A percentile compares a stretch with the other conserved stretches of the same genome.
phyloP scores from a whole-genome alignment of 768 basidiomycete genomes.

The Mycena olivaceomarginata region DNA sequence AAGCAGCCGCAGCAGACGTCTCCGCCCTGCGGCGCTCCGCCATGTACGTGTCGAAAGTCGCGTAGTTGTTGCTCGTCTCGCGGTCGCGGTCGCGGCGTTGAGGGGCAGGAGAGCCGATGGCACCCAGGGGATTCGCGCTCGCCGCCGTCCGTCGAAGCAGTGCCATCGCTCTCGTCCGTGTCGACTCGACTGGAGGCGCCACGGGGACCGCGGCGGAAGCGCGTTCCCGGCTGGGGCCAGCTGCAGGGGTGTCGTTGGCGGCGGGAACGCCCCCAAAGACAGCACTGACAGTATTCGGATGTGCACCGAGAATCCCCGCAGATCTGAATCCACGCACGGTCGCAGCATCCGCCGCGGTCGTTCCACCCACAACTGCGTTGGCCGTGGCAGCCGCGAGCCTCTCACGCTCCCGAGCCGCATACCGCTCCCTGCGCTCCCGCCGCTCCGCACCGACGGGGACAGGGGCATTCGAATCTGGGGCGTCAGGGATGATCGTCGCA shows the following conservation, averaged over 20 bases:
- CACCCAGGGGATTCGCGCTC: constrained; percentile 32
- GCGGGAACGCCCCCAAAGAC: constrained; percentile 36
- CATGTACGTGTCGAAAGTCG: constrained; percentile 42
- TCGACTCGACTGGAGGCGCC: constrained; percentile 25
- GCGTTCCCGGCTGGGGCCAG: constrained; percentile 34
- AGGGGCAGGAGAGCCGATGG: constrained; percentile 34
- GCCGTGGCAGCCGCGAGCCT: constrained; percentile 25
- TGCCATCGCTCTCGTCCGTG: constrained; percentile 33
- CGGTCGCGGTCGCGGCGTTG: constrained; percentile 35
- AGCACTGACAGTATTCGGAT: constrained; percentile 36
- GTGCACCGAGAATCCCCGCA: constrained; percentile 27
- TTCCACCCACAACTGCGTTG: constrained; percentile 23
- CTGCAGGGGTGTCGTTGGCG: constrained; percentile 7
- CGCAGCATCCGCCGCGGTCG: constrained; percentile 38
- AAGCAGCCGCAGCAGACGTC: constrained; percentile 31
- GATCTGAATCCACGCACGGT: constrained; percentile 41
- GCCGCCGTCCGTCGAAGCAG: constrained; percentile 28
- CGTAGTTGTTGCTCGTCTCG: constrained; percentile 31
- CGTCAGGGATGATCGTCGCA: constrained; percentile 34
- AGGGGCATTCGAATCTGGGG: constrained; percentile 26
- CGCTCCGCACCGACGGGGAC: constrained; percentile 34
- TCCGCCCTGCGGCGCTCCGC: constrained; percentile 39
- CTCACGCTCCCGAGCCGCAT: constrained; percentile 41
- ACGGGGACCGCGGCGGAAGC: neutral
- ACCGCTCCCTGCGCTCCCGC: constrained; percentile 42